Conservation (phyloP, 176 grass and related monocot genomes). For the Cocos nucifera region DNA sequence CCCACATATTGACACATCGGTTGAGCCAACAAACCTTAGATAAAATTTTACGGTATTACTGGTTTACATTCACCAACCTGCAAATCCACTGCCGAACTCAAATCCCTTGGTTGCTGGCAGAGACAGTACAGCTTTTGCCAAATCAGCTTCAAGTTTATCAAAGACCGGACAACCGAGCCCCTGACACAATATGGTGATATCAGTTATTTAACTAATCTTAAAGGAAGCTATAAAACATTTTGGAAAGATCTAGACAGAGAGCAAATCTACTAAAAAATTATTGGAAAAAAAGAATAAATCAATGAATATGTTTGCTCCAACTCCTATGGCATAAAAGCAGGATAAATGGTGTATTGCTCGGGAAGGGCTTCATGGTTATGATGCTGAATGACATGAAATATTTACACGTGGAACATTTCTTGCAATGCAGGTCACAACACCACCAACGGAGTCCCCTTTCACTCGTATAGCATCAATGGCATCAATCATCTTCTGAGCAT, state of each 20-base stretch:
- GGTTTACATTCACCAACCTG: conserved; percentile 37
- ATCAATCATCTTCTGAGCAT: conserved; percentile 94
- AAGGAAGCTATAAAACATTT: conserved; percentile 12
- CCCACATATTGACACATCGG: no score
- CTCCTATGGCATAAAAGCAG: no score
- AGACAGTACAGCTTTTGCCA: conserved; percentile 92
- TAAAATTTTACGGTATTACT: neutral
- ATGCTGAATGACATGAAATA: conserved; percentile 7
- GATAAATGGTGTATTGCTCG: neutral
- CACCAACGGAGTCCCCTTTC: conserved; percentile 88
- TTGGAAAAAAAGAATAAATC: no score
- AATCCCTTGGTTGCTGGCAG: conserved; percentile 99
- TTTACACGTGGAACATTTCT: conserved; percentile 97
- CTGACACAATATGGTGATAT: conserved; percentile 35
- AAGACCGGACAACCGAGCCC: conserved; percentile 91
- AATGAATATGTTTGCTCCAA: no score
- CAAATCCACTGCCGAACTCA: conserved; percentile 96
- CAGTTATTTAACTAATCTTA: conserved; percentile 5
- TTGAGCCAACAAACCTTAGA: neutral
- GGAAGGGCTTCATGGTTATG: neutral
- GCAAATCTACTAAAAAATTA: no score
- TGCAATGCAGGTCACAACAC: conserved; percentile 90
- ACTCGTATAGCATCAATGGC: conserved; percentile 81
- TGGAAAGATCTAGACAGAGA: no score
- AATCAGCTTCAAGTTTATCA: conserved; percentile 94